These are phyloP conservation scores for Leccinum rimulosum DNA, from an alignment of 768 basidiomycete species.

Conservation along the genomic window DNA sequence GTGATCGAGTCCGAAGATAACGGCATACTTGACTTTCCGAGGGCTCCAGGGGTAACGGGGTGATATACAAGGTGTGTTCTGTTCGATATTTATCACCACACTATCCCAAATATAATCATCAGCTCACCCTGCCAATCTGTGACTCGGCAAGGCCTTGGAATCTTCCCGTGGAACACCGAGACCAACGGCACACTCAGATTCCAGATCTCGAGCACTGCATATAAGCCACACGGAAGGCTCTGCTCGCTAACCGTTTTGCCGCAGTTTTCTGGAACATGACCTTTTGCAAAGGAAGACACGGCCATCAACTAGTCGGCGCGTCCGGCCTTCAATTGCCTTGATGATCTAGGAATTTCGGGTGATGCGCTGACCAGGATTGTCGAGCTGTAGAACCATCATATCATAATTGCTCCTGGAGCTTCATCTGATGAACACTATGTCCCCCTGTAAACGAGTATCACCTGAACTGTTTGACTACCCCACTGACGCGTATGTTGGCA, in stretches of 20 bases:
- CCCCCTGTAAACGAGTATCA: not conserved
- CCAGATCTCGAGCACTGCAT: not conserved
- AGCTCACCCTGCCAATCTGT: not conserved
- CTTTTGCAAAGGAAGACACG: not conserved
- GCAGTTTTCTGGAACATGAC: not conserved
- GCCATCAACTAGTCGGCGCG: too few species aligned
- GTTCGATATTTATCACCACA: not conserved
- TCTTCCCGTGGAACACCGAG: not conserved
- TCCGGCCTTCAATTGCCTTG: not conserved
- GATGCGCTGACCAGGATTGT: not conserved
- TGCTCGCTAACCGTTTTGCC: too few species aligned
- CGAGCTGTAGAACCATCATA: not conserved
- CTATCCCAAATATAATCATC: not conserved
- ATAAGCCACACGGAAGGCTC: not conserved
- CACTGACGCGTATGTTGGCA: not conserved
- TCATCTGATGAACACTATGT: not conserved
- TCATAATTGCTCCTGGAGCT: not conserved
- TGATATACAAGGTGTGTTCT: not conserved
- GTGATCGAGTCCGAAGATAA: not conserved
- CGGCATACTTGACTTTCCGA: not conserved
- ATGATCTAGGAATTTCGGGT: not conserved
- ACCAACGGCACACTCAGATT: not conserved
- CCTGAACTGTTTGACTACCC: not conserved
- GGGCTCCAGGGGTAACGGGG: not conserved
- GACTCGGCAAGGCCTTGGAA: conserved; percentile 2